Base-by-base conservation (phyloP, 257 asterid species). In the Solanum etuberosum region DNA sequence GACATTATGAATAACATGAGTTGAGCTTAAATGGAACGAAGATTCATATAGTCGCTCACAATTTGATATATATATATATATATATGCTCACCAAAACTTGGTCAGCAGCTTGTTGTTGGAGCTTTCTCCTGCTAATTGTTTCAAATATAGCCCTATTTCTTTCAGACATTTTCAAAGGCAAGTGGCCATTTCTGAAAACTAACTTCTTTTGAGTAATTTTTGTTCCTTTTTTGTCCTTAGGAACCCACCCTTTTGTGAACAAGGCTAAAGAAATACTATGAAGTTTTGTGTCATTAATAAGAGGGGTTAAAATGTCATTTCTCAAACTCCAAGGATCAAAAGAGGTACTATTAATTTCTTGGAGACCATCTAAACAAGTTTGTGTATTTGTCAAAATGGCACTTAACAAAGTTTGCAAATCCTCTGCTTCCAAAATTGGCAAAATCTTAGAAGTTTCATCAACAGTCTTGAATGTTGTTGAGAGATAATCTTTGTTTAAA, bases 301-400 rank as follows among this genome's bases (percentile, higher is more conserved):
- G 77, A 7, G 85, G 65, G 8, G 88, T 65, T 1, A 86, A 83
- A 16, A 89, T 65, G 4, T 81, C 86, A 14, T 59, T 40, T n/a
- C 82, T 82, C 23, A 87, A 40, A 32, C 54, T 27, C 13, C 87
- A 35, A 7, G 89, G 76, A 68, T 68, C 38, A 65, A 13, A 90
- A 84, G 7, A 70, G 15, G 78, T 71, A 48, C 29, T 35, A 32
- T 81, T 3, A 48, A 48, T 42, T 29, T 73, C 65, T n/a, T 54
- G 68, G 20, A 91, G 83, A 27, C 88, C 90, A 40, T 85, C 92
- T 23, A 87, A 25, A 76, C 93, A 91, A 4, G 93, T 89, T 29
- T 89, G 86, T n/a, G 48, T 72, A 70, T 86, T 81, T n/a, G 92
- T 89, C 27, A 88, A 76, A 20, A 87, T 86, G 29, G 93, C 88